phyloP scores from a whole-genome alignment of 768 basidiomycete genomes.

The Auricularia auricula-judae region DNA sequence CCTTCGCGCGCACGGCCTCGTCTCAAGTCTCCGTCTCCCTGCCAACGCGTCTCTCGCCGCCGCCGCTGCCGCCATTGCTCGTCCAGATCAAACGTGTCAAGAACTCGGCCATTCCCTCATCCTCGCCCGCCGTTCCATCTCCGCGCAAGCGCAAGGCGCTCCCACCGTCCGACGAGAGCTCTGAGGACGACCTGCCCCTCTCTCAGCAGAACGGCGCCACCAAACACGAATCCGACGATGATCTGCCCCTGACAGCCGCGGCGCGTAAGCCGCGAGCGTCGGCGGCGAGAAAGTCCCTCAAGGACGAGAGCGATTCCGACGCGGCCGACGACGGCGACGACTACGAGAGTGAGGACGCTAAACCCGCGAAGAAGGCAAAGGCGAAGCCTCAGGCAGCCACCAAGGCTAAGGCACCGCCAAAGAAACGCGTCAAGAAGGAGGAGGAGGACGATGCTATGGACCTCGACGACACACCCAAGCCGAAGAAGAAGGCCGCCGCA shows the following conservation, averaged over 20 bases:
- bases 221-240: conserved; percentile 39
- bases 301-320: conserved; percentile 24
- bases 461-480: conserved; percentile 20
- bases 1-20: background rate
- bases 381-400: conserved; percentile 24
- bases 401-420: conserved; percentile 41
- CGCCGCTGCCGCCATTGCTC: background rate
- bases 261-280: conserved; percentile 41
- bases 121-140: background rate
- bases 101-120: background rate
- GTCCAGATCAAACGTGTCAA: background rate
- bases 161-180: background rate
- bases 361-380: conserved; percentile 21
- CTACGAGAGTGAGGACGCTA: conserved; percentile 30
- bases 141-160: background rate
- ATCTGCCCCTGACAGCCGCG: conserved; percentile 44
- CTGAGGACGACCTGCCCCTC: background rate
- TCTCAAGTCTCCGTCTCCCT: background rate
- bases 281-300: conserved; percentile 21
- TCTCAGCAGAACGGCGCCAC: conserved; percentile 23
- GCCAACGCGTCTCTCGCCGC: background rate
- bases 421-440: conserved; percentile 44
- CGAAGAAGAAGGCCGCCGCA: conserved; percentile 12
- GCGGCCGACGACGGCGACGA: conserved; percentile 29
- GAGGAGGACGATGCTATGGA: conserved; percentile 14